Conservation (phyloP, 2,329 filamentous ascomycete species). For the Mycosphaerella arachidis region DNA sequence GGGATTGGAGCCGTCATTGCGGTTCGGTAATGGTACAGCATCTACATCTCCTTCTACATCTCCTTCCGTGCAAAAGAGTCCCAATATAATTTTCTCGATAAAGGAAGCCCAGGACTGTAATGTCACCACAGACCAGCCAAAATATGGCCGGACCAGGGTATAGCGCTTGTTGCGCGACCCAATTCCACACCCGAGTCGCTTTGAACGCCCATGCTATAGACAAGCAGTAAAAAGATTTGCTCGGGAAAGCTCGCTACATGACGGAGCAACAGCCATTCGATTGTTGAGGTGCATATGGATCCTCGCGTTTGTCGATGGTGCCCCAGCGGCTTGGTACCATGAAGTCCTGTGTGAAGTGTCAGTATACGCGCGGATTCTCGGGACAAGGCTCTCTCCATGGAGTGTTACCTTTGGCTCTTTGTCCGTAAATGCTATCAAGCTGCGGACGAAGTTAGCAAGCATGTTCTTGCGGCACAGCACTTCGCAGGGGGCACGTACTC, state of each 20-base stretch:
- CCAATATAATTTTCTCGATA: not conserved
- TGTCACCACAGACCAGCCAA: constrained; percentile 1
- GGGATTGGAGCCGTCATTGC: not conserved
- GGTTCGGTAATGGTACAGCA: constrained; percentile 1
- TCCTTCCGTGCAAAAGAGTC: not conserved
- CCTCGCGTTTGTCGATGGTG: constrained; percentile 86
- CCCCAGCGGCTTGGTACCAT: constrained; percentile 99
- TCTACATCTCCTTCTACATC: not conserved
- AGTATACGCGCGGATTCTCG: not conserved
- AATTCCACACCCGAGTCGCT: constrained; percentile 12
- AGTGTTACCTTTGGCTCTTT: constrained; percentile 63
- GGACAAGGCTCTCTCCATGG: not conserved
- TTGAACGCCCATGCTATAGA: constrained; percentile 24
- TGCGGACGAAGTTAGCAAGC: constrained; percentile 39
- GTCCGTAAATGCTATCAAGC: constrained; percentile 97
- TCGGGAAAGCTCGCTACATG: constrained; percentile 59
- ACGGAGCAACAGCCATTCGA: constrained; percentile 88
- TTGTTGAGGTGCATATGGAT: constrained; percentile 97
- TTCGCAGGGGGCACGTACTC: constrained; percentile 39
- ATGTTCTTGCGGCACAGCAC: not conserved
- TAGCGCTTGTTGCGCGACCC: not conserved
- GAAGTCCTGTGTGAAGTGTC: constrained; percentile 57
- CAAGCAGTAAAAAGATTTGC: constrained; percentile 13
- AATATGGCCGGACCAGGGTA: not conserved
- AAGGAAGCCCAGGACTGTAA: not conserved